Evolutionary conservation across 441 rosid genomes (phyloP), one percentile per base, ranked within the genome.

Genomic region (Jatropha podagrica): DNA sequence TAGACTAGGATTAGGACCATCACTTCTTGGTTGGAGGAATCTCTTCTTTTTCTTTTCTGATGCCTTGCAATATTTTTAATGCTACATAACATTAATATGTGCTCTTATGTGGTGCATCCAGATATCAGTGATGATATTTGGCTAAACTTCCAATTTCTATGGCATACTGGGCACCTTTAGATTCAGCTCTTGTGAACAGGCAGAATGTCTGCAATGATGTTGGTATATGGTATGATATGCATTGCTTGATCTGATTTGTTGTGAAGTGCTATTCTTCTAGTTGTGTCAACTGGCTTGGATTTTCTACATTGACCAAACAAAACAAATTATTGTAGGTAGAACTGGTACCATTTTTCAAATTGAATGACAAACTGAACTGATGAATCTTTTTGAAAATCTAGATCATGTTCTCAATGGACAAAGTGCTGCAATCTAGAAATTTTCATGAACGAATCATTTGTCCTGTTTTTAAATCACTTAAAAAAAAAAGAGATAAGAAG

Each of bases 81-180:
- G 61, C 72, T 11, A 1, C 32, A 7, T 9, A 71, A 42, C 66
- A 59, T 42, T 71, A 44, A 44, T 59, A 41, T 59, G 65, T 42
- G n/a, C n/a, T 42, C 42, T 59, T 59, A 23, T 44, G 51, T 42
- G 74, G 2, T 69, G 52, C 66, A 71, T 59, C 66, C 66, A 23
- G 41, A 58, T 71, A 71, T 71, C 74, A 71, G 12, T 11, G 14
- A 42, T 44, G 66, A 59, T 71, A 42, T 71, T 71, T 71, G 55
- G 66, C 26, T 13, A 23, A 44, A 71, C 55, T n/a, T 59, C 66
- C 74, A 71, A 23, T 26, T 71, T 58, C 65, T 9, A 4, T 26
- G 55, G 7, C 55, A 14, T 58, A 7, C 56, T 59, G 62, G 46
- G 54, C 41, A 44, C 2, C 26, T 59, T 20, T 71, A 65, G 32